A percentile compares a stretch with the other conserved stretches of the same genome.
phyloP scores from a whole-genome alignment of 805 yeast genomes.

The Kuraishia floccosa region DNA sequence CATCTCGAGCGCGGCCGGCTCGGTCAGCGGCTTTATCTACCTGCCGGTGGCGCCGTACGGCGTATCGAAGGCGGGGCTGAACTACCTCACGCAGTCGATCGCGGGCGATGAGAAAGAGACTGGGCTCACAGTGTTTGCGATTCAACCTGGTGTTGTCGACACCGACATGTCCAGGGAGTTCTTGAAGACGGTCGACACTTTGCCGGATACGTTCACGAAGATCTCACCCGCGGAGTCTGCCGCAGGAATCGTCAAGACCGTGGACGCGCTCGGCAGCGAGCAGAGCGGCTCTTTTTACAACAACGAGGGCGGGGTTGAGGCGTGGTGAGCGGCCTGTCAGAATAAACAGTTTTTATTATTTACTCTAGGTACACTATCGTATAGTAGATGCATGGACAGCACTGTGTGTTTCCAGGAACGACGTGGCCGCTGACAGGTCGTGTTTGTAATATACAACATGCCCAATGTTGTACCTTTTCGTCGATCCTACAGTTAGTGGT shows the following conservation, averaged over 20 bases:
- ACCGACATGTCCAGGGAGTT: slow-evolving; percentile 17
- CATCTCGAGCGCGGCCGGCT: slow-evolving; percentile 15
- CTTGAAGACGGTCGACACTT: neutral
- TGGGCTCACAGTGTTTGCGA: slow-evolving; percentile 15
- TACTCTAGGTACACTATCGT: too few species aligned
- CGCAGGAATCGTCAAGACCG: neutral
- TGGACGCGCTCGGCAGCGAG: neutral
- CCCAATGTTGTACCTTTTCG: too few species aligned
- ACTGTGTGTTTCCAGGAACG: too few species aligned
- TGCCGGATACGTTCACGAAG: too few species aligned
- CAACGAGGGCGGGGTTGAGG: neutral
- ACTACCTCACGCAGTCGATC: slow-evolving; percentile 16
- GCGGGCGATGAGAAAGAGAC: slow-evolving; percentile 12
- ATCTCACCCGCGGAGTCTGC: slow-evolving; percentile 17
- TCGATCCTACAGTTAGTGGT: too few species aligned
- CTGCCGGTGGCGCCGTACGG: slow-evolving; percentile 19
- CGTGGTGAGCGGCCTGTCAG: neutral
- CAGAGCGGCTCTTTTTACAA: neutral
- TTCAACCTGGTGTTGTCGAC: slow-evolving; percentile 28
- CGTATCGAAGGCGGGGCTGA: slow-evolving; percentile 24
- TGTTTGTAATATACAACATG: too few species aligned
- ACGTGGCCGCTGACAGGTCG: too few species aligned
- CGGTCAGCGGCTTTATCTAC: slow-evolving; percentile 9
- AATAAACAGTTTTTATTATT: neutral
- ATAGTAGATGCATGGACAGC: too few species aligned